Evolutionary conservation across 129 eudicot genomes (phyloP).

Genomic region (Arctium lappa): DNA sequence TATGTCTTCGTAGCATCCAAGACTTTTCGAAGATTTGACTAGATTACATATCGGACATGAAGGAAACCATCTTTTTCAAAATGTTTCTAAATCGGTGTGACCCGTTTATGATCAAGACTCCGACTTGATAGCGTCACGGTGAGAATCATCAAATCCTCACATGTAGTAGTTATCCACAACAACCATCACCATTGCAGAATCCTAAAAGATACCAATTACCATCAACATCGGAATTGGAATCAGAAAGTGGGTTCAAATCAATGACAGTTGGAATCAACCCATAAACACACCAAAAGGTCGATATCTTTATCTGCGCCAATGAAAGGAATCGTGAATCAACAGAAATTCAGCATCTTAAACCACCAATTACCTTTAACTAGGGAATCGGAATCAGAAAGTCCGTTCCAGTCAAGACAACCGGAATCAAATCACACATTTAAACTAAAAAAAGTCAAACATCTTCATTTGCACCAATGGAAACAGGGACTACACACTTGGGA

Average conservation of each 20-base stretch:
- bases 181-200: background rate
- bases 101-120: background rate
- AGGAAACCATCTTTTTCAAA: background rate
- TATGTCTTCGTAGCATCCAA: background rate
- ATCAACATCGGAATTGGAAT: slow-evolving; percentile 19
- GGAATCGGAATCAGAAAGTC: slow-evolving; percentile 7
- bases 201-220: slow-evolving; percentile 12
- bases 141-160: background rate
- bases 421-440: background rate
- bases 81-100: background rate
- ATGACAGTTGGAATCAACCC: slow-evolving; percentile 11
- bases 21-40: background rate
- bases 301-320: slow-evolving; percentile 8
- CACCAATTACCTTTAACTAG: slow-evolving; percentile 3
- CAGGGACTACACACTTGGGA: slow-evolving; percentile 32
- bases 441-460: slow-evolving; percentile 15
- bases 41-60: background rate
- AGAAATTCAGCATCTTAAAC: slow-evolving; percentile 1
- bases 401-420: slow-evolving; percentile 3
- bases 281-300: slow-evolving; percentile 12
- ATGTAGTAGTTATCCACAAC: background rate
- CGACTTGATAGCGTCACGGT: background rate
- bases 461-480: slow-evolving; percentile 23
- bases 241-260: slow-evolving; percentile 19
- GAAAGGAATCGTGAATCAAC: background rate